Conservation (phyloP, 441 rosid species). For the Breynia disticha region DNA sequence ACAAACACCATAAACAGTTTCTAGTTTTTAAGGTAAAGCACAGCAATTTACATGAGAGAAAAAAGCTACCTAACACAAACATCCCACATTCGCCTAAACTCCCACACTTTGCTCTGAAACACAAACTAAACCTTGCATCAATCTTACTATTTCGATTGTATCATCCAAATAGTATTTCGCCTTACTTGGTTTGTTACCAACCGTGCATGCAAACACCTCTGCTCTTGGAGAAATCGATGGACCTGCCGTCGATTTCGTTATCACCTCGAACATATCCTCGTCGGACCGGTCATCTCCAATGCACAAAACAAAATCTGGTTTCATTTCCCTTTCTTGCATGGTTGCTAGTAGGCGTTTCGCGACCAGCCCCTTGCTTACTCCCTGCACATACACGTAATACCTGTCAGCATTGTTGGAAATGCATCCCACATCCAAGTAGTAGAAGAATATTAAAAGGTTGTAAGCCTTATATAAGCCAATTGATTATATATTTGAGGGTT, state of each 20-base stretch:
- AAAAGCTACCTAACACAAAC: too few species aligned
- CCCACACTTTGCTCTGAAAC: slow-evolving; percentile 31
- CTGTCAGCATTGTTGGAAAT: too few species aligned
- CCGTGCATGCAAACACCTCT: slow-evolving; percentile 83
- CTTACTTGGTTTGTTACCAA: slow-evolving; percentile 85
- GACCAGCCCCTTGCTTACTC: slow-evolving; percentile 77
- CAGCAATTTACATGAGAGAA: too few species aligned
- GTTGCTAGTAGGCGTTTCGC: slow-evolving; percentile 48
- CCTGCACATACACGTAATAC: too few species aligned
- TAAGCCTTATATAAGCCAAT: too few species aligned
- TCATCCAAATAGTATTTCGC: slow-evolving; percentile 90
- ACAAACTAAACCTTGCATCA: slow-evolving; percentile 55
- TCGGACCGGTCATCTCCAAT: slow-evolving; percentile 89
- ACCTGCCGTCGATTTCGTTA: slow-evolving; percentile 47
- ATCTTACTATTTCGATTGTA: slow-evolving; percentile 58
- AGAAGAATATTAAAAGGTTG: too few species aligned
- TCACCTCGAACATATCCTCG: slow-evolving; percentile 92
- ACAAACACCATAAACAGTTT: too few species aligned
- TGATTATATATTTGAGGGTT: too few species aligned
- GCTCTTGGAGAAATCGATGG: slow-evolving; percentile 65
- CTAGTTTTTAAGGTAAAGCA: too few species aligned
- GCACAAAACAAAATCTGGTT: slow-evolving; percentile 73
- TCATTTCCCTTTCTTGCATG: slow-evolving; percentile 49
- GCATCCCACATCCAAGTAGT: too few species aligned
- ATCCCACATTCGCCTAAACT: too few species aligned